Evolutionary conservation across 2,329 filamentous ascomycete genomes (phyloP), one percentile per base, ranked within the genome.

Genomic region (Cladosporium sp.): DNA sequence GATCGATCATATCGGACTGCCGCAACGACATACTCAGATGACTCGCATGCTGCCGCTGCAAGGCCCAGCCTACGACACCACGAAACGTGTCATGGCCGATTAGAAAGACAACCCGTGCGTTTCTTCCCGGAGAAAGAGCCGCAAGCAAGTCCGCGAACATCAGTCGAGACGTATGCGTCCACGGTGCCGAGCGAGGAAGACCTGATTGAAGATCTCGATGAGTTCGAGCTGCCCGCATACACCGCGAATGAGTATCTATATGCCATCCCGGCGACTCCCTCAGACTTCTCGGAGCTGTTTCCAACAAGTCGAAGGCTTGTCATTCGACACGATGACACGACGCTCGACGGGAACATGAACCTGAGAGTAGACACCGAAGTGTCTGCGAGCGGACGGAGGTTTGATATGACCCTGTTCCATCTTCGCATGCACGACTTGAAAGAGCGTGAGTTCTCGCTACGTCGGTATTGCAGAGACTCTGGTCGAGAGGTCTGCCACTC

Each of bases 301-400:
- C 92, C 93, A 9, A 94, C 91, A 7, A 79, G 84, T 58, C 83
- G 89, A 65, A 81, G 87, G 50, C 73, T 97, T 46, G 81, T 82
- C 30, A 89, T 98, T 62, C 83, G 86, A 22, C 92, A 97, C 65
- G 93, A 97, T 65, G 89, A 96, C 69, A 82, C 88, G 42, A 93
- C 90, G 0, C 71, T 84, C 3, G 92, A 98, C 66, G 92, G 92
- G 30, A 95, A 96, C 74, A 94, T 96, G 89, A 97, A 97, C 66
- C 77, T 98, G 51, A 84, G 91, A 27, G 78, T 97, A 52, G 91
- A 95, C 65, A 92, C 88, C 5, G 75, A 86, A 55, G 79, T 88
- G 39, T 70, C 73, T 20, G 71, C 74, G 20, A 77, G 78, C 20
- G 75, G 77, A 36, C 79, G 83, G 55, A 53, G 49, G 50, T 55